These are phyloP conservation scores for Candida verbasci DNA, from an alignment of 805 yeast genomes.

Conservation along the genomic window DNA sequence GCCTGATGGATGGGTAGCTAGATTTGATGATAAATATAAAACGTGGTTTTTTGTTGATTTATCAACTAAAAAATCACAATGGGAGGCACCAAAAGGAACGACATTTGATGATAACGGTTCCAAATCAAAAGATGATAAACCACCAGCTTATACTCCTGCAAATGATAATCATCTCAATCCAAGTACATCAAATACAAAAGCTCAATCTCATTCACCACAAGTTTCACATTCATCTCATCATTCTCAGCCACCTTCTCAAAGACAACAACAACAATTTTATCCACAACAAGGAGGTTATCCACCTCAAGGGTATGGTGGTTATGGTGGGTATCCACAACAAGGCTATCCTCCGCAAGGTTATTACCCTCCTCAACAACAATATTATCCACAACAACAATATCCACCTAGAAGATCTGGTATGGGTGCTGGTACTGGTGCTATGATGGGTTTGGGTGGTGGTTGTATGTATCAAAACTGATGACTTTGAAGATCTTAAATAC, in stretches of 20 bases:
- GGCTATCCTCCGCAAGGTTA: conserved; percentile 11
- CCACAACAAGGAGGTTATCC: conserved; percentile 14
- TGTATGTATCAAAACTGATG: too few relatives aligned
- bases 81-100: conserved; percentile 74
- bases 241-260: conserved; percentile 23
- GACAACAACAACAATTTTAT: conserved; percentile 17
- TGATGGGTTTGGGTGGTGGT: conserved; percentile 51
- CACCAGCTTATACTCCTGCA: conserved; percentile 41
- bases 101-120: conserved; percentile 20
- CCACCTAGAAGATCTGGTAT: conserved; percentile 38
- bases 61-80: conserved; percentile 71
- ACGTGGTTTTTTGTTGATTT: conserved; percentile 82
- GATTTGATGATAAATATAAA: conserved; percentile 63
- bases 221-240: conserved; percentile 14
- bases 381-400: conserved; percentile 16
- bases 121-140: conserved; percentile 26
- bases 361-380: conserved; percentile 14
- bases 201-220: conserved; percentile 11
- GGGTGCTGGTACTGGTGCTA: conserved; percentile 42
- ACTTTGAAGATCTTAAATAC: too few relatives aligned
- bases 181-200: conserved; percentile 2
- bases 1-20: conserved; percentile 73
- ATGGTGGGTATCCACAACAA: conserved; percentile 13
- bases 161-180: conserved; percentile 5
- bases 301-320: conserved; percentile 8